Evolutionary conservation across 1,284 basidiomycete species (phyloP).

Genomic region (Mycosarcoma maydis): DNA sequence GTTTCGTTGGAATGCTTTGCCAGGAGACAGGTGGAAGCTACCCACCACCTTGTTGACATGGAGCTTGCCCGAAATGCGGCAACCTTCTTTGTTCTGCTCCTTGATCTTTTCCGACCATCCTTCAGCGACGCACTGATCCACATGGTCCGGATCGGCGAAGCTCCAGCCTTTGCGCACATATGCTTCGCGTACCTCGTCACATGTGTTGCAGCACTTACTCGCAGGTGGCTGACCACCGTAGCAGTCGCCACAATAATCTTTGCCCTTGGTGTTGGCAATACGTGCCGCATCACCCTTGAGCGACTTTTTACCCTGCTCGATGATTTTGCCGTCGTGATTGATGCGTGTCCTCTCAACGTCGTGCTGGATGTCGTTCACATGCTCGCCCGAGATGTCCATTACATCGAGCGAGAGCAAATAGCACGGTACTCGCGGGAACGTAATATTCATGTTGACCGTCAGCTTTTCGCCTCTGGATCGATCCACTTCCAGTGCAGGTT

Average conservation of each 20-base stretch:
- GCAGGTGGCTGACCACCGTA: slow-evolving; percentile 87
- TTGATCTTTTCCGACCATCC: slow-evolving; percentile 93
- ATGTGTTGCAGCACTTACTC: slow-evolving; percentile 86
- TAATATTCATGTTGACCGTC: slow-evolving; percentile 89
- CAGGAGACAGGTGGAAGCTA: slow-evolving; percentile 73
- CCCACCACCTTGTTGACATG: slow-evolving; percentile 90
- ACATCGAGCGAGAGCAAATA: slow-evolving; percentile 80
- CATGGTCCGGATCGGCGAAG: slow-evolving; percentile 86
- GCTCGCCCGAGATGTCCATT: slow-evolving; percentile 97
- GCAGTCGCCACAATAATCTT: slow-evolving; percentile 78
- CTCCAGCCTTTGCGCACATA: slow-evolving; percentile 95
- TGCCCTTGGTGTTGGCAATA: slow-evolving; percentile 42
- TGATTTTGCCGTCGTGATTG: slow-evolving; percentile 72
- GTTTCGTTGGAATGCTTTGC: slow-evolving; percentile 89
- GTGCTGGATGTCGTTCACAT: slow-evolving; percentile 77
- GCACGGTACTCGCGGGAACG: slow-evolving; percentile 96
- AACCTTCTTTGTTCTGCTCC: slow-evolving; percentile 92
- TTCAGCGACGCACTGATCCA: slow-evolving; percentile 90
- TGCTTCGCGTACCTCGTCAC: slow-evolving; percentile 90
- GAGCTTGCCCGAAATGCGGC: slow-evolving; percentile 88
- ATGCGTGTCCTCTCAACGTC: slow-evolving; percentile 87
- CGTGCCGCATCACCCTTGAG: slow-evolving; percentile 61
- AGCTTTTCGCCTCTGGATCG: slow-evolving; percentile 92
- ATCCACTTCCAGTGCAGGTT: slow-evolving; percentile 73
- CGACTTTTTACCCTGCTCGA: slow-evolving; percentile 41